Conservation (phyloP, 257 asterid genomes). For the Galeopsis tetrahit region DNA sequence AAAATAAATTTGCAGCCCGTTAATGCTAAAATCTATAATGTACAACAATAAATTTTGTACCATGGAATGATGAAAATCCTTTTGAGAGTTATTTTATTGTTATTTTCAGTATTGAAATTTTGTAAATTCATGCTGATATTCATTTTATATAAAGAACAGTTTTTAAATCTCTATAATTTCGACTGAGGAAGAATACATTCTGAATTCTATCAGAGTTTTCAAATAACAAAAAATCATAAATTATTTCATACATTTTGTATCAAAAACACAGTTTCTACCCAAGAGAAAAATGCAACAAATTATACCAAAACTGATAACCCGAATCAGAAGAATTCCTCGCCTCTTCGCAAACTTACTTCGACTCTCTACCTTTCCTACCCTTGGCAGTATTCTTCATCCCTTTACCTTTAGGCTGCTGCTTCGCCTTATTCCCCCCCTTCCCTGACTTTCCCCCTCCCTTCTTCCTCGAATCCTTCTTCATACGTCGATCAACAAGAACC, state of each 20-base stretch:
- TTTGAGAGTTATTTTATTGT: too few relatives aligned
- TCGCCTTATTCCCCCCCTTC: conserved; percentile 73
- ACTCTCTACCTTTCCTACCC: conserved; percentile 35
- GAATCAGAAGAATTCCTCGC: background rate
- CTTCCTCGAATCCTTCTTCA: conserved; percentile 82
- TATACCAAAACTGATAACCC: background rate
- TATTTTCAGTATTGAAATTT: too few relatives aligned
- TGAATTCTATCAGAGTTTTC: too few relatives aligned
- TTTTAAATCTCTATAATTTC: too few relatives aligned
- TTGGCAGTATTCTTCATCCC: conserved; percentile 38
- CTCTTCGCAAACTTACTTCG: background rate
- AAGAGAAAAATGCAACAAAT: background rate
- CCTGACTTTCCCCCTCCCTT: conserved; percentile 54
- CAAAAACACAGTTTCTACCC: background rate
- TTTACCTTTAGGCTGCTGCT: conserved; percentile 61
- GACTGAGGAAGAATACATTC: too few relatives aligned
- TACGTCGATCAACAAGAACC: conserved; percentile 79
- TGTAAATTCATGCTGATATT: too few relatives aligned
- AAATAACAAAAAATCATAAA: background rate
- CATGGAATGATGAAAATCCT: too few relatives aligned
- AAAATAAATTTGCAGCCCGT: too few relatives aligned
- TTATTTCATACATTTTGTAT: background rate
- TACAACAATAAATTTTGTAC: too few relatives aligned
- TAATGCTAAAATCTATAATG: too few relatives aligned
- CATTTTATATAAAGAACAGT: too few relatives aligned